Evolutionary conservation across 2,329 filamentous ascomycete species (phyloP).

Genomic region (Aspergillus sp.): DNA sequence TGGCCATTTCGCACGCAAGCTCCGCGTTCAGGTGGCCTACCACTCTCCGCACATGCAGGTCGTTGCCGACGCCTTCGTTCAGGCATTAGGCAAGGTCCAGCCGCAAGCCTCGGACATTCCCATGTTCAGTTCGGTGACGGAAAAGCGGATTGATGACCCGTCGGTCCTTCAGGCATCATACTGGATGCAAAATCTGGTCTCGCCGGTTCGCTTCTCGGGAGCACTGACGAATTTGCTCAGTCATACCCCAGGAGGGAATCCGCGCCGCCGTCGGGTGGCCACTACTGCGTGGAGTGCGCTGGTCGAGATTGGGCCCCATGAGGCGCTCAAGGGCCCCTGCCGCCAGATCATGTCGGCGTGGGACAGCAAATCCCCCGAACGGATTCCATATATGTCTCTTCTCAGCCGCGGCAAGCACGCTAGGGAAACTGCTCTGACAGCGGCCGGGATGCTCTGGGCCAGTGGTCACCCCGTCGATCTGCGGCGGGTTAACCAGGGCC

Average conservation of each 20-base stretch:
- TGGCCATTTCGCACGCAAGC: constrained; percentile 3
- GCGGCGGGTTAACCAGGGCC: background rate
- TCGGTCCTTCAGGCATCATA: constrained; percentile 17
- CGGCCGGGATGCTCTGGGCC: constrained; percentile 16
- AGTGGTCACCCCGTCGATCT: constrained; percentile 11
- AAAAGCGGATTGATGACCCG: constrained; percentile 16
- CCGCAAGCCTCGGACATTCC: constrained; percentile 14
- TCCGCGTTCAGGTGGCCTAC: constrained; percentile 20
- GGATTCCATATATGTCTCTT: constrained; percentile 10
- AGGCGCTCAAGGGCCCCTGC: constrained; percentile 24
- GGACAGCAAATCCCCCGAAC: constrained; percentile 9
- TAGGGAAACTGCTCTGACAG: constrained; percentile 8
- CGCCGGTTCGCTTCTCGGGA: constrained; percentile 21
- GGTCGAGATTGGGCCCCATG: constrained; percentile 31
- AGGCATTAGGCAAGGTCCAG: too few species aligned
- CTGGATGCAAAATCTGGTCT: constrained; percentile 26
- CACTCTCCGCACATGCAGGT: constrained; percentile 12
- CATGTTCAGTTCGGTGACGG: constrained; percentile 26
- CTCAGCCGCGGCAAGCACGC: constrained; percentile 13
- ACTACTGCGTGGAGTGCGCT: constrained; percentile 6
- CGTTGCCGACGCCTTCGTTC: background rate
- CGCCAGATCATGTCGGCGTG: constrained; percentile 20
- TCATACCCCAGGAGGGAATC: background rate
- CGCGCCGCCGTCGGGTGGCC: background rate
- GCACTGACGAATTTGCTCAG: constrained; percentile 14